phyloP scores from a whole-genome alignment of 345 rosid species.

The Eucalyptus victrix region DNA sequence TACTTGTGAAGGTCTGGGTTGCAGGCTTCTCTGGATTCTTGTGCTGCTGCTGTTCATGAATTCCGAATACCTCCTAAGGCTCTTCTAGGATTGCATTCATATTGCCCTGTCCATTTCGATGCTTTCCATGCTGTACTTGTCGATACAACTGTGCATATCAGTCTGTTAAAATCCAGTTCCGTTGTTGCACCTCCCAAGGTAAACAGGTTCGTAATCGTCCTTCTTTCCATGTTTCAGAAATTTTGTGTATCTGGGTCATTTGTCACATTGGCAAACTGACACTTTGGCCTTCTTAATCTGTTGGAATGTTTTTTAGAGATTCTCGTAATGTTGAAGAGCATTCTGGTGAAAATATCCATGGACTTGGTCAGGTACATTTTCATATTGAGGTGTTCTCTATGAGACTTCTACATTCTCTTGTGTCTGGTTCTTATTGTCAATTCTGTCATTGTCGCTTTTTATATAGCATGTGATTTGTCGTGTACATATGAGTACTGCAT shows the following conservation, averaged over 20 bases:
- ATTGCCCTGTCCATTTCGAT: conserved; percentile 91
- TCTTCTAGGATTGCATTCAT: conserved; percentile 85
- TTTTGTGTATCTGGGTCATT: background rate
- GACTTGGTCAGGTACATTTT: conserved; percentile 38
- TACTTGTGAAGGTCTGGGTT: conserved; percentile 35
- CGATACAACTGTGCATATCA: conserved; percentile 69
- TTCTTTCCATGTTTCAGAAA: background rate
- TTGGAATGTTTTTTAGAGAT: conserved; percentile 21
- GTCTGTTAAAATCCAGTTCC: conserved; percentile 53
- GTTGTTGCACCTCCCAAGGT: conserved; percentile 16
- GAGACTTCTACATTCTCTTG: background rate
- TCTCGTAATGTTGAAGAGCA: conserved; percentile 12
- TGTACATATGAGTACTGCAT: background rate
- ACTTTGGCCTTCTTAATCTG: background rate
- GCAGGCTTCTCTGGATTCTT: conserved; percentile 37
- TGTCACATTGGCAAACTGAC: background rate
- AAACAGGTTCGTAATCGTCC: conserved; percentile 47
- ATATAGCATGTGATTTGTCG: background rate
- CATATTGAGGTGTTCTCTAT: background rate
- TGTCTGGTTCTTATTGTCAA: background rate
- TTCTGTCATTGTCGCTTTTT: background rate
- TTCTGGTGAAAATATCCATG: conserved; percentile 23
- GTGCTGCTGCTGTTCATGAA: conserved; percentile 68
- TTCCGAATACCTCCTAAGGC: conserved; percentile 91
- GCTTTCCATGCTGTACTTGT: conserved; percentile 72